phyloP scores from a whole-genome alignment of 805 yeast species.

The Yueomyces sinensis region DNA sequence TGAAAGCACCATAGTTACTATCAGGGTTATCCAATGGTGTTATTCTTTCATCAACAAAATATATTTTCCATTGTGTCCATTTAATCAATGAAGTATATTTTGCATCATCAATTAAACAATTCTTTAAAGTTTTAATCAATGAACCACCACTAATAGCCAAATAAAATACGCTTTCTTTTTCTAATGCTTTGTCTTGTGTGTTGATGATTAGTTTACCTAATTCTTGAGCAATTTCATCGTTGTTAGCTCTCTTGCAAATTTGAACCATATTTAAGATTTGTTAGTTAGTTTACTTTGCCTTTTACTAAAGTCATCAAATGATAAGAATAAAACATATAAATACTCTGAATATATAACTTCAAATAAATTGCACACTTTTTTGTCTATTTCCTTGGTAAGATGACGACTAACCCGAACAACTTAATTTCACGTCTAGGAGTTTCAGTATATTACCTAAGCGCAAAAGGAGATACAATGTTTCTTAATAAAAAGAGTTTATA shows the following conservation, averaged over 20 bases:
- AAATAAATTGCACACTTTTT: too few species aligned
- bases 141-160: conserved; percentile 91
- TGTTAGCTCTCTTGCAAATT: conserved; percentile 28
- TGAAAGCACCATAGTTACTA: conserved; percentile 75
- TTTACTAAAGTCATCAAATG: too few species aligned
- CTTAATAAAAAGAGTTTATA: too few species aligned
- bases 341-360: too few species aligned
- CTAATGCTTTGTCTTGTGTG: conserved; percentile 48
- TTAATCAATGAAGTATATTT: conserved; percentile 31
- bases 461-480: too few species aligned
- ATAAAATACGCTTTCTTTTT: conserved; percentile 33
- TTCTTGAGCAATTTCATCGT: conserved; percentile 49
- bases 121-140: conserved; percentile 51
- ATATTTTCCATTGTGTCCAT: conserved; percentile 72
- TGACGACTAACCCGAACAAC: too few species aligned
- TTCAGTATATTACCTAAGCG: too few species aligned
- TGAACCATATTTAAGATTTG: conserved; percentile 25
- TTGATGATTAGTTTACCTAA: conserved; percentile 52
- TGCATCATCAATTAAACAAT: conserved; percentile 50
- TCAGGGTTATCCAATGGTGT: conserved; percentile 75
- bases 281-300: too few species aligned
- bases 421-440: too few species aligned
- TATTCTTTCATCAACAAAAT: conserved; percentile 81
- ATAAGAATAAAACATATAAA: too few species aligned
- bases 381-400: too few species aligned